phyloP scores from a whole-genome alignment of 495 filamentous ascomycete species.

The Annulohypoxylon maeteangense region DNA sequence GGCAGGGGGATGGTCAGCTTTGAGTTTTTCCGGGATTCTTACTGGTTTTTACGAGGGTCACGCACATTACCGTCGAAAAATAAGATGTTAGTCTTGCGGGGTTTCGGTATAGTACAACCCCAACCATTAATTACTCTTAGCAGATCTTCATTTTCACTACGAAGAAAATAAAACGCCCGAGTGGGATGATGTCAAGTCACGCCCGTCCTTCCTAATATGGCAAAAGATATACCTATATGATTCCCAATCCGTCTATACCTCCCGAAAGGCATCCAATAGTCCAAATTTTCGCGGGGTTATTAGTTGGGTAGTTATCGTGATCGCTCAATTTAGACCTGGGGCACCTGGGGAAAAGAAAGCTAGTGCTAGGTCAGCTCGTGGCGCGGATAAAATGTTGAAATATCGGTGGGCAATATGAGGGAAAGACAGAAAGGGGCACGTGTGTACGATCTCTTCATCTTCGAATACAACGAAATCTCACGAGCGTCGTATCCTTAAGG shows the following conservation, averaged over 20 bases:
- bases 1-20: conserved; percentile 37
- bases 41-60: conserved; percentile 41
- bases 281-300: conserved; percentile 12
- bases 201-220: conserved; percentile 35
- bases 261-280: conserved; percentile 36
- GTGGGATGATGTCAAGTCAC: conserved; percentile 30
- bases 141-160: conserved; percentile 38
- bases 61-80: conserved; percentile 32
- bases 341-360: not conserved
- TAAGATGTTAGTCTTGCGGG: conserved; percentile 30
- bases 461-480: not conserved
- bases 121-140: conserved; percentile 37
- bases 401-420: not conserved
- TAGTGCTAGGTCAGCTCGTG: not conserved
- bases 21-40: conserved; percentile 30
- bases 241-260: conserved; percentile 29
- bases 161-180: conserved; percentile 11
- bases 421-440: not conserved
- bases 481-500: not conserved
- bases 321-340: conserved; percentile 1
- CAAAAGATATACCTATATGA: conserved; percentile 15
- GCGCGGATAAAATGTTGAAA: not conserved
- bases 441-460: conserved; percentile 4
- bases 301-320: conserved; percentile 26
- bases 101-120: conserved; percentile 23